Conservation (phyloP, 768 basidiomycete genomes). For the Macrolepiota albuminosa region DNA sequence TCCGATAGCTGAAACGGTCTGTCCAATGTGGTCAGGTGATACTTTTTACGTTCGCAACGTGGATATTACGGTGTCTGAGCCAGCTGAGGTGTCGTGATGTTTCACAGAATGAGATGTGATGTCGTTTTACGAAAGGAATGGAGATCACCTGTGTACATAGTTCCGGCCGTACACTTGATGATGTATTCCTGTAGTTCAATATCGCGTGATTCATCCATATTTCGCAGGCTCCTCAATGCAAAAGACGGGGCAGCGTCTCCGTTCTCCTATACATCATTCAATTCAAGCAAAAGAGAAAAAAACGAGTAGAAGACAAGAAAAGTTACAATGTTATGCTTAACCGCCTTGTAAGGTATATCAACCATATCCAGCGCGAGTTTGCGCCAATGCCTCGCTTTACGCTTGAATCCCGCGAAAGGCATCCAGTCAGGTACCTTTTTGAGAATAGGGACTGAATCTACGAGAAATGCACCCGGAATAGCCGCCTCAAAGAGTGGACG, state of each 20-base stretch:
- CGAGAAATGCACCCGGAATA: constrained; percentile 26
- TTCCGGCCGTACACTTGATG: constrained; percentile 19
- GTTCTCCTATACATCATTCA: constrained; percentile 9
- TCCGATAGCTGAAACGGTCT: constrained; percentile 22
- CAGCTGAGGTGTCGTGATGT: constrained; percentile 14
- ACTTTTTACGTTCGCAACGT: background rate
- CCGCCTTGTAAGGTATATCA: constrained; percentile 19
- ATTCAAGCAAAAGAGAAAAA: background rate
- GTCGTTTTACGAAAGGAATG: background rate
- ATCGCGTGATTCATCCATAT: constrained; percentile 13
- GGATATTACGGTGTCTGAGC: constrained; percentile 24
- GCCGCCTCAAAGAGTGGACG: constrained; percentile 21
- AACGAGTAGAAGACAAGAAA: background rate
- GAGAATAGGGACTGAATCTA: constrained; percentile 26
- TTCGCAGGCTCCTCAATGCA: constrained; percentile 14
- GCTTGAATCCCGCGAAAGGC: constrained; percentile 32
- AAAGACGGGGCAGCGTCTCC: constrained; percentile 20
- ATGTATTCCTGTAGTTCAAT: constrained; percentile 15
- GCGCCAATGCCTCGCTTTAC: constrained; percentile 24
- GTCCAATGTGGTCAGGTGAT: too few relatives aligned
- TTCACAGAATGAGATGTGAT: background rate
- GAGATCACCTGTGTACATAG: constrained; percentile 21
- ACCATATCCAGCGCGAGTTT: constrained; percentile 15
- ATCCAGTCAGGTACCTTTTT: constrained; percentile 32
- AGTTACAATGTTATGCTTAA: constrained; percentile 15